Evolutionary conservation across 2,329 filamentous ascomycete genomes (phyloP).

Genomic region (Neonectria neomacrospora): DNA sequence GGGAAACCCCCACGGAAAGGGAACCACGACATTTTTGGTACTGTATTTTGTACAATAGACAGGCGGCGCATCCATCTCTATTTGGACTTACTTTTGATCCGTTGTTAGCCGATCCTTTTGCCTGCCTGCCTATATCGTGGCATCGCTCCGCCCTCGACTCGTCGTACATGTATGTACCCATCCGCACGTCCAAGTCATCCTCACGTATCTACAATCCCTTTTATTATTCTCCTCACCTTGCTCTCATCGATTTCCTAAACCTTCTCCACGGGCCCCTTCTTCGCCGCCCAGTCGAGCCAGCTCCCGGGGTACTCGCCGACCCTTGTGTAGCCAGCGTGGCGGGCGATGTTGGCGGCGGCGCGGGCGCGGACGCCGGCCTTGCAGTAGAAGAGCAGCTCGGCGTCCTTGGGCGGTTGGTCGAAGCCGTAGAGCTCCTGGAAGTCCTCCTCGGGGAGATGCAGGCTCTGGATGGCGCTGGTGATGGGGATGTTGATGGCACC

Average conservation of each 20-base stretch:
- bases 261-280: slow-evolving; percentile 68
- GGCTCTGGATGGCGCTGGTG: slow-evolving; percentile 78
- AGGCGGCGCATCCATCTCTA: slow-evolving; percentile 15
- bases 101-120: not conserved
- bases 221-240: not conserved
- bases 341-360: slow-evolving; percentile 81
- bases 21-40: slow-evolving; percentile 5
- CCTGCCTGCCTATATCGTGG: not conserved
- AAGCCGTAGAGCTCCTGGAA: slow-evolving; percentile 88
- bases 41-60: slow-evolving; percentile 30
- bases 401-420: slow-evolving; percentile 67
- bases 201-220: not conserved
- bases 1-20: not conserved
- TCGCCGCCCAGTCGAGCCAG: slow-evolving; percentile 84
- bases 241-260: slow-evolving; percentile 24
- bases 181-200: not conserved
- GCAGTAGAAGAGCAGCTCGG: slow-evolving; percentile 86
- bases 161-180: not conserved
- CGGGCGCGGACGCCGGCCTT: slow-evolving; percentile 87
- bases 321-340: slow-evolving; percentile 77
- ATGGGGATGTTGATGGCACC: slow-evolving; percentile 86
- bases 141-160: not conserved
- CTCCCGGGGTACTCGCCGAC: slow-evolving; percentile 80
- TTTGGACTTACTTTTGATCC: slow-evolving; percentile 3
- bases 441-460: slow-evolving; percentile 79